These are phyloP conservation scores for Golubevia sp. DNA, from an alignment of 1,284 basidiomycete genomes.

Conservation along the genomic window DNA sequence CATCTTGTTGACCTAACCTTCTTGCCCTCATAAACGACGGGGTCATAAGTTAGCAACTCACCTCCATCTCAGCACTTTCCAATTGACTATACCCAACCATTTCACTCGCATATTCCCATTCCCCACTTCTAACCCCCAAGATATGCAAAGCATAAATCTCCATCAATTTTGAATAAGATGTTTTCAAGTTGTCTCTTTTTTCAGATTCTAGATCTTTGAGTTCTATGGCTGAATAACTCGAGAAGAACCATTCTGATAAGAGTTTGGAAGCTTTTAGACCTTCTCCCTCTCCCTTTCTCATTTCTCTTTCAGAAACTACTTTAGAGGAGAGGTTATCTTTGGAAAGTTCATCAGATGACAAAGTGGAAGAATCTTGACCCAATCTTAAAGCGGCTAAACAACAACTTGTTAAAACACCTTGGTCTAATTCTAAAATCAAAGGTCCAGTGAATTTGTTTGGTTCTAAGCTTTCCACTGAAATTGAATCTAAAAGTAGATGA, in stretches of 20 bases:
- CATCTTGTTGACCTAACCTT: too few relatives aligned
- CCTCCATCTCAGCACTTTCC: slow-evolving; percentile 20
- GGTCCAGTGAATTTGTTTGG: slow-evolving; percentile 13
- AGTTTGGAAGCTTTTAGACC: slow-evolving; percentile 27
- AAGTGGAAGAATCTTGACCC: too few relatives aligned
- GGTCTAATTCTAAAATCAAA: slow-evolving; percentile 25
- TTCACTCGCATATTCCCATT: slow-evolving; percentile 45
- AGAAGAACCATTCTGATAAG: slow-evolving; percentile 41
- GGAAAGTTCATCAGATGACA: too few relatives aligned
- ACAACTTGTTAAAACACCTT: slow-evolving; percentile 29
- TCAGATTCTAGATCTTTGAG: slow-evolving; percentile 12
- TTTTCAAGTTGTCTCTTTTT: slow-evolving; percentile 2
- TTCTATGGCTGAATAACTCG: slow-evolving; percentile 23
- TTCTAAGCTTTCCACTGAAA: too few relatives aligned
- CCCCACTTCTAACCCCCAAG: slow-evolving; percentile 24
- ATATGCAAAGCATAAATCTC: slow-evolving; percentile 39
- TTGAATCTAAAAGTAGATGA: too few relatives aligned
- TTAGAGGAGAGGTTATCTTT: too few relatives aligned
- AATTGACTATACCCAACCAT: slow-evolving; percentile 38
- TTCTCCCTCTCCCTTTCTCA: too few relatives aligned
- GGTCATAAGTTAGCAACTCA: slow-evolving; percentile 1
- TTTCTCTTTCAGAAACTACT: too few relatives aligned
- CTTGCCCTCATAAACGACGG: slow-evolving; percentile 17
- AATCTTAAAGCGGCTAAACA: slow-evolving; percentile 34
- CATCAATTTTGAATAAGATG: slow-evolving; percentile 34